Evolutionary conservation across 495 filamentous ascomycete species (phyloP).

Genomic region (Tuber borchii): DNA sequence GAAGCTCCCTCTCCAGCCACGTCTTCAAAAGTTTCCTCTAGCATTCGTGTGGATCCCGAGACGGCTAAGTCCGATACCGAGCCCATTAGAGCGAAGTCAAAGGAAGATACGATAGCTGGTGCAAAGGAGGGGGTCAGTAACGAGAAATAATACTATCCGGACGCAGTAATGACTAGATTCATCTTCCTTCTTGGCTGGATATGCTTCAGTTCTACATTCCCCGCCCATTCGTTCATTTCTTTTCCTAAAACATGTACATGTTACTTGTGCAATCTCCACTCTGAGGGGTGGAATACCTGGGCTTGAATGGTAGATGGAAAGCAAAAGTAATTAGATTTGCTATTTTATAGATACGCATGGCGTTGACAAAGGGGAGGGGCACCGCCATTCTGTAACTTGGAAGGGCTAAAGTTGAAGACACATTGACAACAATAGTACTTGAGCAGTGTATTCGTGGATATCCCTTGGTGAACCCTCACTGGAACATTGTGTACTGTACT

Average conservation of each 20-base stretch:
- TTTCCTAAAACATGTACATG: background rate
- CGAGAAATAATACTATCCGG: background rate
- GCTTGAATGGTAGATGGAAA: background rate
- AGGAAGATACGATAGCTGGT: background rate
- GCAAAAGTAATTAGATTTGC: background rate
- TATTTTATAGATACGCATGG: background rate
- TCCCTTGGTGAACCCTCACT: background rate
- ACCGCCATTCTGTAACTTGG: background rate
- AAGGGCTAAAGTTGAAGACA: background rate
- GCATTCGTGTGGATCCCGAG: background rate
- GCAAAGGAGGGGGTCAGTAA: background rate
- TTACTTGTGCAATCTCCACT: background rate
- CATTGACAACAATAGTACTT: background rate
- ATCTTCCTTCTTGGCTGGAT: background rate
- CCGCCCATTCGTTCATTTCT: background rate
- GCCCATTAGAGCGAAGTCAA: background rate
- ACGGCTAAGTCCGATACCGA: background rate
- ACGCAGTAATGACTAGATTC: background rate
- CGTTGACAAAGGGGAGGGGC: background rate
- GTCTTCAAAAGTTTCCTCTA: background rate
- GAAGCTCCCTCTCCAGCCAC: conserved; percentile 5
- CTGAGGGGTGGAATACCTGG: background rate
- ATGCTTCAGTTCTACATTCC: background rate
- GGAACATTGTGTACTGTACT: background rate
- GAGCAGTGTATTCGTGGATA: background rate